A percentile compares a stretch with the other conserved stretches of the same genome.
These are phyloP conservation scores for Globisporangium radiosum DNA, from an alignment of 352 stramenopile species.

Conservation along the genomic window DNA sequence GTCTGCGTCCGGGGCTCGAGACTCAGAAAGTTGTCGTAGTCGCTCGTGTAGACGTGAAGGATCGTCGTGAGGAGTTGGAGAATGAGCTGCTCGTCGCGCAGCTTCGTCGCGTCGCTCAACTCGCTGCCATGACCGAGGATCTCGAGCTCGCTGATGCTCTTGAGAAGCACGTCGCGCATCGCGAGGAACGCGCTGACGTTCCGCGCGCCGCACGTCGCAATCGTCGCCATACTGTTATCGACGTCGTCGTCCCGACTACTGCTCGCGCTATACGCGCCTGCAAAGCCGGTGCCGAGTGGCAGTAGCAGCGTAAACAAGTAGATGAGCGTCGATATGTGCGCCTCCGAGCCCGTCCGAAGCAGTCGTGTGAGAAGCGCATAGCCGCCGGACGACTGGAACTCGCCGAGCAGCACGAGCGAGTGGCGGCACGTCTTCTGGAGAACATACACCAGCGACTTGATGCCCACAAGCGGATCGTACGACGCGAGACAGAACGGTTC, in stretches of 20 bases:
- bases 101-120: slow-evolving; percentile 7
- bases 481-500: slow-evolving; percentile 22
- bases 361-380: slow-evolving; percentile 46
- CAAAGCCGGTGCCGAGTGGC: slow-evolving; percentile 45
- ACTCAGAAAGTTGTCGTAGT: slow-evolving; percentile 65
- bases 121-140: slow-evolving; percentile 1
- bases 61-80: slow-evolving; percentile 59
- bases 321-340: slow-evolving; percentile 35
- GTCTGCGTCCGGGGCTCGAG: slow-evolving; percentile 67
- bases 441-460: slow-evolving; percentile 47
- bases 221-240: slow-evolving; percentile 30
- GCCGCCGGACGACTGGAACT: slow-evolving; percentile 58
- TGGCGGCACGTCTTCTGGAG: slow-evolving; percentile 61
- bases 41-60: slow-evolving; percentile 63
- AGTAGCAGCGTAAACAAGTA: slow-evolving; percentile 50
- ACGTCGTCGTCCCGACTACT: slow-evolving; percentile 8
- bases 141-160: slow-evolving; percentile 31
- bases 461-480: slow-evolving; percentile 44
- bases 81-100: slow-evolving; percentile 36
- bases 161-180: slow-evolving; percentile 61
- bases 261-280: slow-evolving; percentile 12
- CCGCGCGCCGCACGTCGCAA: slow-evolving; percentile 38
- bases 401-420: slow-evolving; percentile 52
- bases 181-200: slow-evolving; percentile 58
- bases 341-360: slow-evolving; percentile 33